Evolutionary conservation across 2,329 filamentous ascomycete species (phyloP), one percentile per base, ranked within the genome.

Genomic region (Pseudopithomyces maydicus): DNA sequence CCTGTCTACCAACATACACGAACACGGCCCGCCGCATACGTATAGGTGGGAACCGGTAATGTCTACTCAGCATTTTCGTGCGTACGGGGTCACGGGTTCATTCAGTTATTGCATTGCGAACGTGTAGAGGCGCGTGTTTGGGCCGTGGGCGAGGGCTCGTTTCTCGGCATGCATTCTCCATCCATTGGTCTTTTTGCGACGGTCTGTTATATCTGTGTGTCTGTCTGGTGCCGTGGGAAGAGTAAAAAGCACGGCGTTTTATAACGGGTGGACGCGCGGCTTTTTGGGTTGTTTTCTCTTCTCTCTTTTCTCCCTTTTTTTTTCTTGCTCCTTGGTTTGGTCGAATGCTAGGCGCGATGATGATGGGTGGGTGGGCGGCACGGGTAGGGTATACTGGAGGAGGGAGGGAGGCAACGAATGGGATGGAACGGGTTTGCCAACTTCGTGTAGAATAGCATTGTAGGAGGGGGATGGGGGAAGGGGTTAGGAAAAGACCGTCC

Each of bases 11-110:
- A 50, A 39, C 35, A 45, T 43, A 54, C 45, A 58, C 49, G 33
- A 35, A 51, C 32, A 43, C 33, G 48, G 48, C 23, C 43, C 54
- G 26, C 42, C 47, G 32, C 48, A 48, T 26, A 47, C 36, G 17
- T 52, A 48, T 26, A 22, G 8, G 38, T n/a, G 7, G n/a, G n/a
- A n/a, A 15, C 41, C 43, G 43, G 52, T 64, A 65, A 66, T 68
- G 64, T 68, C 58, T 72, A 61, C 62, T 70, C 57, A 74, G 67
- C 71, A 74, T 72, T 69, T 72, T 61, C 66, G 66, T 67, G 69
- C 65, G 66, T 69, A 66, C 57, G 59, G 60, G 64, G 61, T 58
- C 64, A 62, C 56, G 45, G 52, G 61, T 61, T 63, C 62, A 29
- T 29, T 57, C 38, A 49, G 54, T 61, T 61, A 55, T 57, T 65